Base-by-base conservation (phyloP, 2,329 filamentous ascomycete species). In the Akanthomyces lecanii region DNA sequence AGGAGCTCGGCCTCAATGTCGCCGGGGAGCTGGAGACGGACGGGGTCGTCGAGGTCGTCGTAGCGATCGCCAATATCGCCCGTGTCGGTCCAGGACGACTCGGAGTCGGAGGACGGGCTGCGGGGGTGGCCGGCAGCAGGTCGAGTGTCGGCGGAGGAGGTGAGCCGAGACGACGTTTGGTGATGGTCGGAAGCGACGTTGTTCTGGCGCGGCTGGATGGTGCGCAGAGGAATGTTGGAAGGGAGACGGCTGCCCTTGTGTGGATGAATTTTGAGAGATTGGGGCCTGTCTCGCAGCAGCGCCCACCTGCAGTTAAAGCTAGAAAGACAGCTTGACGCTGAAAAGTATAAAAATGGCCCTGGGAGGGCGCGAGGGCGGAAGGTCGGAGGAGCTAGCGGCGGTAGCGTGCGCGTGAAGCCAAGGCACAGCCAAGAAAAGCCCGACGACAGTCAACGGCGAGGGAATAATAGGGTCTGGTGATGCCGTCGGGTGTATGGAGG, bases 41-140 rank as follows among this genome's bases (percentile, higher is more conserved):
- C 82, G 64, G 92, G 91, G 75, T 97, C 91, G 77, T 94, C 87
- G 72, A 88, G 87, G 80, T 90, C 89, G 71, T 86, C 90, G 70
- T 93, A 83, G 82, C 96, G 94, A 79, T 97, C 94, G 72, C 91
- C 92, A 71, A 98, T 86, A 77, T 98, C 95, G 72, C 92, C 94
- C 51, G 94, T 97, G 76, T 97, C 92, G 73, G 91, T 93, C 92
- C 92, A 97, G 70, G 90, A 86, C 64, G 88, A 91, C 66, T 80
- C 79, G 76, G 91, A 90, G 71, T 81, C 82, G 71, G 82, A 83
- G 71, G 77, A 77, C 68, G 74, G 33, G 18, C 52, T 47, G 45
- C 53, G 52, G 38, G 18, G 14, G 23, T 44, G 52, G 45, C 52
- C 38, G 57, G 42, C 57, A 76, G 69, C 73, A 76, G 60, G 84